A percentile compares a stretch with the other conserved stretches of the same genome.
phyloP scores from a whole-genome alignment of 1,284 basidiomycete species.

The Stygiomarasmius scandens region DNA sequence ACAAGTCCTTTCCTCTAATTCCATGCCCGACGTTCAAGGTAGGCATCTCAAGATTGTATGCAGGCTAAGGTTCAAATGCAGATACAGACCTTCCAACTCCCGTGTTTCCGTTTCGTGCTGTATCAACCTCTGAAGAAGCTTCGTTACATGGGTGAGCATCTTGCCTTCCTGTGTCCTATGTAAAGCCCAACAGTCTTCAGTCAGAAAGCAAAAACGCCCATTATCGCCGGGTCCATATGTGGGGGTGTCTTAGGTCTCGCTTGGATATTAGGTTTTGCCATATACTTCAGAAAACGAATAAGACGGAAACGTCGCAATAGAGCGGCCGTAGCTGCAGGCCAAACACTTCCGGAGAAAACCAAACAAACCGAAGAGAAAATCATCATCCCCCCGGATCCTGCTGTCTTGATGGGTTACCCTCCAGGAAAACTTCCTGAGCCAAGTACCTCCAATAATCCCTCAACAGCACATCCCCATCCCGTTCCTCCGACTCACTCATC shows the following conservation, averaged over 20 bases:
- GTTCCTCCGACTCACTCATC: neutral
- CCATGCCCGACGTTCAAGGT: neutral
- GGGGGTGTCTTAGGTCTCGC: conserved; percentile 53
- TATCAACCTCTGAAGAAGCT: conserved; percentile 29
- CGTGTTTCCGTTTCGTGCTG: conserved; percentile 5
- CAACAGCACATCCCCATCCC: neutral
- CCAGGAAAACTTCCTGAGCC: conserved; percentile 47
- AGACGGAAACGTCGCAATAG: conserved; percentile 42
- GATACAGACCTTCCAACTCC: neutral
- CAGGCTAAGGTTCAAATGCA: neutral
- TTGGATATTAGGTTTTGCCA: conserved; percentile 52
- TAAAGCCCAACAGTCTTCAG: conserved; percentile 29
- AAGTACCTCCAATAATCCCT: conserved; percentile 6
- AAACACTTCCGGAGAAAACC: conserved; percentile 32
- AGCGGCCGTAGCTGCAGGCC: conserved; percentile 36
- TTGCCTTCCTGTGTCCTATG: neutral
- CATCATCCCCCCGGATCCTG: conserved; percentile 69
- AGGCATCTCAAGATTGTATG: neutral
- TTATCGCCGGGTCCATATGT: conserved; percentile 64
- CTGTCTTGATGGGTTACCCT: conserved; percentile 52
- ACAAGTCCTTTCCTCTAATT: neutral
- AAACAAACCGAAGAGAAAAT: conserved; percentile 41
- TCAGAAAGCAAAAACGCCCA: conserved; percentile 59
- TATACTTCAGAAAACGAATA: conserved; percentile 47
- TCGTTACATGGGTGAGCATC: conserved; percentile 35